A percentile compares a stretch with the other conserved stretches of the same genome.
These are phyloP conservation scores for Pichia nanzhaoensis DNA, from an alignment of 805 yeast genomes.

Conservation along the genomic window DNA sequence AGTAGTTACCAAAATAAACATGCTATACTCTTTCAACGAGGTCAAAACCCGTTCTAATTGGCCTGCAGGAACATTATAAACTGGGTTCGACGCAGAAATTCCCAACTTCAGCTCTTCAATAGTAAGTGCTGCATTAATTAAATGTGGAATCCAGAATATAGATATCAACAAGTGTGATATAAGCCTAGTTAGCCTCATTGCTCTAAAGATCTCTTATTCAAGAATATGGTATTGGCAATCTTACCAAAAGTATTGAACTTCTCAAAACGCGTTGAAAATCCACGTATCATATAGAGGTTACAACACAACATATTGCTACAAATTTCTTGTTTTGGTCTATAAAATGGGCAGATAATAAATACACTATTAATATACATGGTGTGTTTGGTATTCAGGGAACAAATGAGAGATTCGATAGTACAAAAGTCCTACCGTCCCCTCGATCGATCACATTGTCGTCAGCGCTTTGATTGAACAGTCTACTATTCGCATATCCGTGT, in stretches of 20 bases:
- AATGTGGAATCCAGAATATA: not conserved
- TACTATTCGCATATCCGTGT: not conserved
- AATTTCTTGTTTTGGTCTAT: no score
- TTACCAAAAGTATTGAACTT: not conserved
- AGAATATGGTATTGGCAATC: not conserved
- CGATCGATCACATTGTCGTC: not conserved
- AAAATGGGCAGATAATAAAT: no score
- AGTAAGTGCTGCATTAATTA: slow-evolving; percentile 1
- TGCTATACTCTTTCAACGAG: slow-evolving; percentile 47
- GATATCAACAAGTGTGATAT: not conserved
- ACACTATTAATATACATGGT: no score
- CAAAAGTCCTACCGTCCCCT: slow-evolving; percentile 12
- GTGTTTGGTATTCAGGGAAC: no score
- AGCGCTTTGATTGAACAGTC: not conserved
- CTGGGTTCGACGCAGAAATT: slow-evolving; percentile 1
- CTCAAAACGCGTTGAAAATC: no score
- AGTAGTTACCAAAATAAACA: slow-evolving; percentile 50
- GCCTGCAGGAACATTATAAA: slow-evolving; percentile 30
- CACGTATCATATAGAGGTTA: no score
- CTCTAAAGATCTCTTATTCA: no score
- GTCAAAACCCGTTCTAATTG: slow-evolving; percentile 34
- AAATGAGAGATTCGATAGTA: slow-evolving; percentile 13
- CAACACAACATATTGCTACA: no score
- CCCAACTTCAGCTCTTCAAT: not conserved
- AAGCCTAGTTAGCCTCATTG: not conserved